Base-by-base conservation (phyloP, 257 asterid species). In the Fraxinus cuspidata region DNA sequence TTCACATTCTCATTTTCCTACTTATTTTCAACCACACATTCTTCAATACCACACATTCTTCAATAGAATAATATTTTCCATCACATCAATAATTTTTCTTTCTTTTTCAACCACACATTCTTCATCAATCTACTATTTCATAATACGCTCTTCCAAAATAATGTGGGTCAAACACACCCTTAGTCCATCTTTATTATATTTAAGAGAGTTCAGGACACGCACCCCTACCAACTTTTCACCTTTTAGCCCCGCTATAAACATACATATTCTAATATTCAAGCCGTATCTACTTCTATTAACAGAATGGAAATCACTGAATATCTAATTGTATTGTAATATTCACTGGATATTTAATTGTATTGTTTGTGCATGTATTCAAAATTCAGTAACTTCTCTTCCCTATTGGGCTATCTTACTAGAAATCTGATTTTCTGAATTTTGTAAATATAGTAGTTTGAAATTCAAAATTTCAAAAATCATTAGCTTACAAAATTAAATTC, bases 371-470 rank as follows among this genome's bases (percentile, higher is more conserved):
- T 8, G 31, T 3, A 37, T 65, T 51, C 29, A 63, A 75, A 74
- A 53, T 38, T 47, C 15, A 35, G 60, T 64, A 64, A 67, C 32
- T 63, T 60, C 29, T 38, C 70, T 51, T 29, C 60, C 64, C 79
- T 51, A 65, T 75, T 6, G 23, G 69, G 38, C 53, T 74, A 38
- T 71, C 64, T 44, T 51, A 27, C 37, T 47, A 66, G 71, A 47
- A 31, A 72, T 75, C 60, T 11, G 40, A 63, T 63, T 63, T n/a
- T 63, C 76, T 68, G 71, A 81, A 78, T 25, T 78, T 47, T 27
- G 69, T 35, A 78, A 3, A 44, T 34, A 6, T 31, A 18, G 35
- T 40, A 40, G 49, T 69, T 69, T 23, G 77, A 19, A 60, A 56
- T 19, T 34, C 19, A 21, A 56, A n/a, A 67, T 67, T 72, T 58